A percentile compares a stretch with the other conserved stretches of the same genome.
Conservation (phyloP, 2,329 filamentous ascomycete genomes). For the Colletotrichum tamarilloi region DNA sequence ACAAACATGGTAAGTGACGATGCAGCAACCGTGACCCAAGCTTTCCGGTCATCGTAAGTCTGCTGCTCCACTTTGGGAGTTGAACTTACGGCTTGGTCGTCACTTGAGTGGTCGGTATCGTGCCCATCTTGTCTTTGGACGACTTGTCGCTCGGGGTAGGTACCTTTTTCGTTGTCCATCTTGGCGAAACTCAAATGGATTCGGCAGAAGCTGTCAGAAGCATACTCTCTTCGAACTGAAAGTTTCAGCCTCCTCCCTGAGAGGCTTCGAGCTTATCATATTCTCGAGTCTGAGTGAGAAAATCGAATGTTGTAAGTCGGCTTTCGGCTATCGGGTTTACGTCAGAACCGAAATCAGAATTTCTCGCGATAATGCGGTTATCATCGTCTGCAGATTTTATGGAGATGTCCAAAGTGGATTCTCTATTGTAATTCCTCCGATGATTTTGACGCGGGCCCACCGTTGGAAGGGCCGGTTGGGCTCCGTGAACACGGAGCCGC, state of each 20-base stretch:
- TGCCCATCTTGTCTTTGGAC: neutral
- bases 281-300: neutral
- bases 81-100: neutral
- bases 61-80: neutral
- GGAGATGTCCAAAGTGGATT: neutral
- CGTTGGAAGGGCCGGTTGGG: neutral
- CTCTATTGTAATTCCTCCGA: neutral
- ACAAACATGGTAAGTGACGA: slow-evolving; percentile 40
- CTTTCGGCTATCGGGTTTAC: slow-evolving; percentile 22
- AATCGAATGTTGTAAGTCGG: slow-evolving; percentile 28
- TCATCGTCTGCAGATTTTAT: neutral
- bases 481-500: neutral
- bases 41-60: slow-evolving; percentile 17
- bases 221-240: neutral
- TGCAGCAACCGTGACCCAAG: slow-evolving; percentile 42
- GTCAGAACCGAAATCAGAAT: slow-evolving; percentile 4
- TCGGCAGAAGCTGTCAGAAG: neutral
- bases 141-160: neutral
- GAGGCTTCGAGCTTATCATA: neutral
- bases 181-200: neutral
- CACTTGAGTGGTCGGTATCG: neutral
- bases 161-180: slow-evolving; percentile 24
- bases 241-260: neutral
- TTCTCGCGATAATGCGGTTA: neutral
- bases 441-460: neutral